These are phyloP conservation scores for Penicillium sp. DNA, from an alignment of 2,329 filamentous ascomycete genomes.

Conservation along the genomic window DNA sequence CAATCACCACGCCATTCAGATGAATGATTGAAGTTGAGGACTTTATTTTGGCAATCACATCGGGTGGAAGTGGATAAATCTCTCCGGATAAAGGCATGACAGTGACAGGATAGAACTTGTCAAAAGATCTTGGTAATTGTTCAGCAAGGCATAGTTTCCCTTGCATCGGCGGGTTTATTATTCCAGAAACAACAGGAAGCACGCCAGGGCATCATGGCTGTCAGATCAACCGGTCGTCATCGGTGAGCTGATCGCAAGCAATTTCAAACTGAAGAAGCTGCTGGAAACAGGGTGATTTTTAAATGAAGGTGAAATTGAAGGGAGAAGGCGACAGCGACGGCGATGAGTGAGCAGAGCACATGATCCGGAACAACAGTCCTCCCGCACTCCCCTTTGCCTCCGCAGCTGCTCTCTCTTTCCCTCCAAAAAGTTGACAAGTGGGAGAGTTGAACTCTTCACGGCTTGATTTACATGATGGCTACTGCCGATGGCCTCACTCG, in stretches of 20 bases:
- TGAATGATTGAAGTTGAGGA: conserved; percentile 81
- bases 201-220: conserved; percentile 10
- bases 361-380: conserved; percentile 32
- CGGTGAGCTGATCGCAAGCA: background rate
- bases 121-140: conserved; percentile 2
- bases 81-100: conserved; percentile 31
- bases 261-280: no score
- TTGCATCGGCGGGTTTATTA: conserved; percentile 1
- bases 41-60: conserved; percentile 77
- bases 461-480: conserved; percentile 31
- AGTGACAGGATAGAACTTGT: conserved; percentile 13
- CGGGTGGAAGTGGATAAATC: conserved; percentile 71
- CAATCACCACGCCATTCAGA: conserved; percentile 71
- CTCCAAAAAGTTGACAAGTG: background rate
- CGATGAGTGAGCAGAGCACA: conserved; percentile 23
- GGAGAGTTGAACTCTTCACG: background rate
- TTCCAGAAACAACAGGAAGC: conserved; percentile 6
- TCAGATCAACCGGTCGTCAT: background rate
- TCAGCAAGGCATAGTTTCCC: conserved; percentile 14
- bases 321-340: background rate
- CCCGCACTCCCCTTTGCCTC: conserved; percentile 22
- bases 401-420: conserved; percentile 3
- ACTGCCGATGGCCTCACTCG: conserved; percentile 42
- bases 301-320: conserved; percentile 1
- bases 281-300: background rate